phyloP scores from a whole-genome alignment of 305 asterid genomes.

The Fraxinus greggii region DNA sequence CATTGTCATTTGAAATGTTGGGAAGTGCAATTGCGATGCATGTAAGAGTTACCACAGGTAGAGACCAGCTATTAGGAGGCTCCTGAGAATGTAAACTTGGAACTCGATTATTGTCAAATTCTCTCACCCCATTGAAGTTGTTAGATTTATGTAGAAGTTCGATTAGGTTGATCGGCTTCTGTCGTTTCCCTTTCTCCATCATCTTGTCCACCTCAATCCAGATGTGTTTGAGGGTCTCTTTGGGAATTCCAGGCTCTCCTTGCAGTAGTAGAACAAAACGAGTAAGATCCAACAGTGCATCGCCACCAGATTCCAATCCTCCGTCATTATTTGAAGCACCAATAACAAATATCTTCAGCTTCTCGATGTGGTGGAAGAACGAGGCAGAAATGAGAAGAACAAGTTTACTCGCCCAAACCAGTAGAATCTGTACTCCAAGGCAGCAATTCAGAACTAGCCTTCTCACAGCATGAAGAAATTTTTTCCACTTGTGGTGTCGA shows the following conservation, averaged over 20 bases:
- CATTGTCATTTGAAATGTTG: neutral
- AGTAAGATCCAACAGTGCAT: neutral
- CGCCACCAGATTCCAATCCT: neutral
- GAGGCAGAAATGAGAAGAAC: slow-evolving; percentile 9
- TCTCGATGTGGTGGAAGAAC: neutral
- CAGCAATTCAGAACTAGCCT: neutral
- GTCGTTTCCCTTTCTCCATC: slow-evolving; percentile 15
- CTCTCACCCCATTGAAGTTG: slow-evolving; percentile 17
- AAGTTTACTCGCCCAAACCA: slow-evolving; percentile 23
- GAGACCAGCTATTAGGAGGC: slow-evolving; percentile 32
- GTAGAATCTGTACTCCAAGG: slow-evolving; percentile 11
- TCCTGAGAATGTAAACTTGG: slow-evolving; percentile 18
- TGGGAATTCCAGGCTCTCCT: slow-evolving; percentile 30
- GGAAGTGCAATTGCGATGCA: slow-evolving; percentile 38
- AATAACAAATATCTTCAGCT: neutral
- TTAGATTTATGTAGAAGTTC: slow-evolving; percentile 11
- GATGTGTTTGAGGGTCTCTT: slow-evolving; percentile 10
- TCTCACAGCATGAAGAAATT: slow-evolving; percentile 17
- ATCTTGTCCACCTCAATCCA: slow-evolving; percentile 14
- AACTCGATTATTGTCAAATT: slow-evolving; percentile 18
- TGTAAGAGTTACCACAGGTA: slow-evolving; percentile 34
- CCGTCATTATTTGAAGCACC: neutral
- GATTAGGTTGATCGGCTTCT: neutral
- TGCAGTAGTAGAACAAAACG: slow-evolving; percentile 27
- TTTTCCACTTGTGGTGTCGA: neutral